Evolutionary conservation across 164 flowering plant species (phyloP), one percentile per base, ranked within the genome.

Genomic region (Liquidambar formosana): DNA sequence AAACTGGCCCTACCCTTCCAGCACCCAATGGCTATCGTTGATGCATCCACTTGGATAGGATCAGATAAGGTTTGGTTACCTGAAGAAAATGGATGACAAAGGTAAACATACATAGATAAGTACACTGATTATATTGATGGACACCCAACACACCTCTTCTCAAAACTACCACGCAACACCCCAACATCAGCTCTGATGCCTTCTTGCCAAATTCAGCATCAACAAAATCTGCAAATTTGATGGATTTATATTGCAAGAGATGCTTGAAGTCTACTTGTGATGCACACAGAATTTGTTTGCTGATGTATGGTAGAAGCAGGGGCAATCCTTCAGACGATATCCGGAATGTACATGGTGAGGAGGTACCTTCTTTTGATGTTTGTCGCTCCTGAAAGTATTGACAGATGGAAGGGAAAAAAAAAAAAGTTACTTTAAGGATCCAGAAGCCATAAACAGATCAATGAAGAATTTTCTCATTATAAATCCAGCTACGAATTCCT

Each of bases 311-410:
- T 66, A 96, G 90, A 66, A 96, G 84, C 79, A 93, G 64, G 6
- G 98, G 96, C 81, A 96, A 77, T 73, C 97, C 99, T 80, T 96
- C 99, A 0, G 99, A 96, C 15, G 99, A 91, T 83, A 96, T 90
- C 33, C 98, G 81, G 71, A 88, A 96, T 47, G 79, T 21, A 77
- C 98, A 93, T n/a, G 81, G 79, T 0, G 91, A 75, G 9, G 84
- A 60, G 26, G 72, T 67, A 21, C 90, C 97, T 80, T 91, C 97
- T 71, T 81, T 86, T 28, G 92, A 84, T 33, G 92, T 73, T 69
- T 93, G 98, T 15, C 99, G 75, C 76, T 96, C 99, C 99, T 96
- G 87, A 61, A 73, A 71, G 22, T 6, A 64, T 27, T 14, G 9
- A 54, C 27, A 22, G 33, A 33, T 60, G n/a, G n/a, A n/a, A n/a